A percentile compares a stretch with the other conserved stretches of the same genome.
phyloP scores from a whole-genome alignment of 768 basidiomycete species.

The Tylopilus balloui region DNA sequence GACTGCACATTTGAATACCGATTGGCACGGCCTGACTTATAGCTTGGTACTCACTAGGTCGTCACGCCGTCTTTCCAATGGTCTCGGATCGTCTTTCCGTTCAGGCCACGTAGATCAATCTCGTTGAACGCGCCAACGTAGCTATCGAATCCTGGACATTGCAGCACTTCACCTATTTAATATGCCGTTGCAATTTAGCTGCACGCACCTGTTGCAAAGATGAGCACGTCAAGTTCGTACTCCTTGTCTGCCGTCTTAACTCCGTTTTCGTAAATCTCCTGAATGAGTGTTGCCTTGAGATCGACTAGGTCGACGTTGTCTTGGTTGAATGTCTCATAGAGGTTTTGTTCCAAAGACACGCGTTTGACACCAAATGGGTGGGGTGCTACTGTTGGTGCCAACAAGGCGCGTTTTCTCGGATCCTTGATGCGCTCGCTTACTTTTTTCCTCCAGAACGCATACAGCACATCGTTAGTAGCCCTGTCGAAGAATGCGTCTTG shows the following conservation, averaged over 20 bases:
- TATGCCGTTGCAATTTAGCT: too few species aligned
- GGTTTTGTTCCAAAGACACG: conserved; percentile 6
- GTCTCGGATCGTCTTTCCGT: conserved; percentile 11
- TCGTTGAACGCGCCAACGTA: conserved; percentile 3
- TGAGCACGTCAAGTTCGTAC: conserved; percentile 9
- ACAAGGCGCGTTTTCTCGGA: background rate
- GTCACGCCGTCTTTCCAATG: conserved; percentile 13
- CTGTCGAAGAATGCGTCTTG: background rate
- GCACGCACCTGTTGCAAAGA: conserved; percentile 11
- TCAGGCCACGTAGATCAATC: conserved; percentile 12
- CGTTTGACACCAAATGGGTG: conserved; percentile 7
- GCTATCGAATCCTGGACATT: conserved; percentile 4
- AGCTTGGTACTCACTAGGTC: conserved; percentile 13
- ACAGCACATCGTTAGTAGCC: background rate
- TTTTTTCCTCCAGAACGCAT: conserved; percentile 12
- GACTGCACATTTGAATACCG: conserved; percentile 2
- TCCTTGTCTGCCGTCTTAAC: conserved; percentile 3
- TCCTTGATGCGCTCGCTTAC: background rate
- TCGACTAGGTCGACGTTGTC: conserved; percentile 15
- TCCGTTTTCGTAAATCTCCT: conserved; percentile 5
- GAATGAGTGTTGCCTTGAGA: conserved; percentile 1
- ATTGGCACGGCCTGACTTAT: too few species aligned
- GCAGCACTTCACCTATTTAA: too few species aligned
- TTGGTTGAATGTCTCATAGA: conserved; percentile 11
- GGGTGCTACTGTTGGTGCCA: conserved; percentile 9